Evolutionary conservation across 2,329 filamentous ascomycete species (phyloP).

Genomic region (Cercospora sp.): DNA sequence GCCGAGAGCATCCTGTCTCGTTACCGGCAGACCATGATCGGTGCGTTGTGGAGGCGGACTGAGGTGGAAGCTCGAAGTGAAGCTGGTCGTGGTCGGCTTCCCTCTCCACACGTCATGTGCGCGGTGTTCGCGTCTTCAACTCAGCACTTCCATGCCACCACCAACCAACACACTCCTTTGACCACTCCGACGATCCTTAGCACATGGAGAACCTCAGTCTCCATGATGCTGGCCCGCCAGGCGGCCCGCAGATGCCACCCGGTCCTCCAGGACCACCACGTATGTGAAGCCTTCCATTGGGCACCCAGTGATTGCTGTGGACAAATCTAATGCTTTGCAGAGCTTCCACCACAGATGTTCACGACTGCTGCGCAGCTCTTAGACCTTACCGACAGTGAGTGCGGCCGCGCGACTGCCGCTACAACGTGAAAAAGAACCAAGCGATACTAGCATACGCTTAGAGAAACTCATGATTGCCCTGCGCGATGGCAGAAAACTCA

Average conservation of each 20-base stretch:
- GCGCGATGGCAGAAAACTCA: conserved; percentile 89
- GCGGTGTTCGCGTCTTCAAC: background rate
- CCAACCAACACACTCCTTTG: conserved; percentile 17
- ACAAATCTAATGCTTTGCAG: background rate
- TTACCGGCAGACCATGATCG: conserved; percentile 12
- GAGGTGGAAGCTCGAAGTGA: background rate
- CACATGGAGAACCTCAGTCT: conserved; percentile 40
- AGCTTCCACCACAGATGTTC: conserved; percentile 79
- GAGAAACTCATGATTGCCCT: conserved; percentile 93
- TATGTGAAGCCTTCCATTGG: background rate
- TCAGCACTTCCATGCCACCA: conserved; percentile 1
- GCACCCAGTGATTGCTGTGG: background rate
- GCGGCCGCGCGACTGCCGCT: conserved; percentile 36
- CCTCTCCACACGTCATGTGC: conserved; percentile 9
- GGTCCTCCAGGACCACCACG: conserved; percentile 27
- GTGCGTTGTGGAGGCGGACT: conserved; percentile 4
- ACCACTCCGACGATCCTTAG: conserved; percentile 2
- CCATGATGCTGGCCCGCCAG: conserved; percentile 37
- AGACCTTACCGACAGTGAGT: conserved; percentile 91
- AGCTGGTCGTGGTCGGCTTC: background rate
- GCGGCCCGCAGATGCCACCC: conserved; percentile 21
- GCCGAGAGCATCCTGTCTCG: conserved; percentile 69
- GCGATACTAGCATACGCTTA: conserved; percentile 46
- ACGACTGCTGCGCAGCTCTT: conserved; percentile 94
- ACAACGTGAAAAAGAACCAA: conserved; percentile 1